Conservation (phyloP, 1,284 basidiomycete genomes). For the Megacollybia platyphylla region DNA sequence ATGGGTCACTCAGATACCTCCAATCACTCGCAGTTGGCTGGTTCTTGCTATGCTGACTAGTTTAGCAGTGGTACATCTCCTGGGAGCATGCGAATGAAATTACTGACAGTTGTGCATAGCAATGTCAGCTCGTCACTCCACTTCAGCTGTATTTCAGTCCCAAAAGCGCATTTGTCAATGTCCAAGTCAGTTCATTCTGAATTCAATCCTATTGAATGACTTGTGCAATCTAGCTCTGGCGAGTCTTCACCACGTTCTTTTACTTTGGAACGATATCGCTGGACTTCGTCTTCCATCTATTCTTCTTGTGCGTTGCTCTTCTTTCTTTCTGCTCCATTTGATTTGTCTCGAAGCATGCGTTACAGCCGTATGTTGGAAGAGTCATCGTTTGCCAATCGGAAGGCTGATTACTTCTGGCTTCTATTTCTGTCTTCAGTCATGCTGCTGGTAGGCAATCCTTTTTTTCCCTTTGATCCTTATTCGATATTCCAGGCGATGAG, state of each 20-base stretch:
- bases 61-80: conserved; percentile 64
- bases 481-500: conserved; percentile 47
- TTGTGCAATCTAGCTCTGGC: conserved; percentile 56
- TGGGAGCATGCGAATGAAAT: neutral
- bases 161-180: conserved; percentile 70
- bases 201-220: neutral
- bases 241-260: conserved; percentile 83
- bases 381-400: conserved; percentile 82
- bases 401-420: conserved; percentile 92
- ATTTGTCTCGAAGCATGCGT: conserved; percentile 56
- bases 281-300: conserved; percentile 95
- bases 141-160: conserved; percentile 89
- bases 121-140: conserved; percentile 84
- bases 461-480: neutral
- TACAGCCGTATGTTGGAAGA: conserved; percentile 95
- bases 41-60: conserved; percentile 67
- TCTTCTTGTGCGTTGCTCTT: conserved; percentile 76
- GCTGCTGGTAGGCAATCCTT: conserved; percentile 53
- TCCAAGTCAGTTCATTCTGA: conserved; percentile 41
- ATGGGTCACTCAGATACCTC: conserved; percentile 82
- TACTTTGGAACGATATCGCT: conserved; percentile 91
- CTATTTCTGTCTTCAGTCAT: conserved; percentile 70
- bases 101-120: conserved; percentile 31
- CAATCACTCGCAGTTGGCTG: conserved; percentile 79
- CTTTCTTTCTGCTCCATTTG: neutral